Base-by-base conservation (phyloP, 2,329 filamentous ascomycete genomes). In the Monosporascus sp. region DNA sequence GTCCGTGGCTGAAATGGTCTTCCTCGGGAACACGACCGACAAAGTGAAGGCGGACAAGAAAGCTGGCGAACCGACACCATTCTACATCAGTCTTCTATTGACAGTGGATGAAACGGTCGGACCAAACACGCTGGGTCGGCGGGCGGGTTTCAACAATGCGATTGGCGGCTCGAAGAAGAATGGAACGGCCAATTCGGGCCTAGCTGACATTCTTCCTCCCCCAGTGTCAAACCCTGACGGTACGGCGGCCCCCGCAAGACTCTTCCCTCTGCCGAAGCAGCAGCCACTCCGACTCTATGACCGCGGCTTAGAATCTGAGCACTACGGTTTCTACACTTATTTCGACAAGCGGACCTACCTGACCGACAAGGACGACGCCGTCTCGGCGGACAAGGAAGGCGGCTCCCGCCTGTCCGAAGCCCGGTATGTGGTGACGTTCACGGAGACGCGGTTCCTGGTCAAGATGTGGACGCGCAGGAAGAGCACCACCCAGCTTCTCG, bases 241-340 rank as follows among this genome's bases (percentile, higher is more conserved):
- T 45, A 87, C 86, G 1, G 87, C 89, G 0, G 84, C 84, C 1
- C 75, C 87, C 0, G 89, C 89, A 3, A 80, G 80, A 9, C 75
- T 97, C 57, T 82, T 94, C 46, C 89, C 91, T 0, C 76, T 81
- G 7, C 82, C 88, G 0, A 72, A 77, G 1, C 82, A 87, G 55
- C 94, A 97, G 64, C 93, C 91, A 0, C 76, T 97, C 14, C 84
- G 89, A 2, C 80, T 97, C 1, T 97, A 86, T 69, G 90, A 97
- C 68, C 88, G 91, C 20, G 91, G 88, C 18, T 76, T 88, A 28
- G 74, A 80, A 2, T 87, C 86, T 0, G 93, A 97, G 69, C 91
- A 96, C 71, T 97, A 95, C 70, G 91, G 90, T 2, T 97, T 97
- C 73, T 97, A 96, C 73, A 89, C 82, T 1, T 95, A 96, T 75